phyloP scores from a whole-genome alignment of 495 filamentous ascomycete genomes.

The Neurospora discreta region DNA sequence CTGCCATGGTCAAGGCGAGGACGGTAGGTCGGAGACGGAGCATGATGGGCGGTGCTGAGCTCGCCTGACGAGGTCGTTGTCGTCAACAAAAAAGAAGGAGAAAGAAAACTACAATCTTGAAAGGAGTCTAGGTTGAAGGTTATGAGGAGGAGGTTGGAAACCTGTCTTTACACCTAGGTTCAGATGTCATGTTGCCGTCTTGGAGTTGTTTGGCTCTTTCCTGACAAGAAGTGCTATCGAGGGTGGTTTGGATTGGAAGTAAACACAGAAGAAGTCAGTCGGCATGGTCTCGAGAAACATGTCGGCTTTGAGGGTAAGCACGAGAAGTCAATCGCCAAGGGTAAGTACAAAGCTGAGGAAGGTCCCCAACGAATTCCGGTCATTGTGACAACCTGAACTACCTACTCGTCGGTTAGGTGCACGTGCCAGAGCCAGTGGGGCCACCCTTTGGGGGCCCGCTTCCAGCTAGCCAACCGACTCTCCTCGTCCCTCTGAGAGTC shows the following conservation, averaged over 20 bases:
- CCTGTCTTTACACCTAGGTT: not conserved
- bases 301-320: not conserved
- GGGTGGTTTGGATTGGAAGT: not conserved
- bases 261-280: not conserved
- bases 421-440: no score
- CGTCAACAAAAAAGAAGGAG: not conserved
- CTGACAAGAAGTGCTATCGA: not conserved
- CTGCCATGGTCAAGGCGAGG: constrained; percentile 41
- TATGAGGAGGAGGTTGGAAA: not conserved
- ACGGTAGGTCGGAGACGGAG: constrained; percentile 42
- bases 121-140: not conserved
- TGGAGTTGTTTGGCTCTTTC: not conserved
- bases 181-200: not conserved
- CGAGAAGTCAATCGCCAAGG: not conserved
- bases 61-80: not conserved
- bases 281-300: not conserved
- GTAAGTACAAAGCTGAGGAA: not conserved
- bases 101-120: not conserved
- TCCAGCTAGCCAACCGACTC: no score
- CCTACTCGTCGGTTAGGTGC: no score
- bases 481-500: no score
- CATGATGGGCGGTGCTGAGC: constrained; percentile 28
- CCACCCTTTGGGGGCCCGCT: no score
- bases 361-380: not conserved
- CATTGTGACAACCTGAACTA: not conserved